phyloP scores from a whole-genome alignment of 768 basidiomycete genomes.

The Lactarius pseudohatsudake region DNA sequence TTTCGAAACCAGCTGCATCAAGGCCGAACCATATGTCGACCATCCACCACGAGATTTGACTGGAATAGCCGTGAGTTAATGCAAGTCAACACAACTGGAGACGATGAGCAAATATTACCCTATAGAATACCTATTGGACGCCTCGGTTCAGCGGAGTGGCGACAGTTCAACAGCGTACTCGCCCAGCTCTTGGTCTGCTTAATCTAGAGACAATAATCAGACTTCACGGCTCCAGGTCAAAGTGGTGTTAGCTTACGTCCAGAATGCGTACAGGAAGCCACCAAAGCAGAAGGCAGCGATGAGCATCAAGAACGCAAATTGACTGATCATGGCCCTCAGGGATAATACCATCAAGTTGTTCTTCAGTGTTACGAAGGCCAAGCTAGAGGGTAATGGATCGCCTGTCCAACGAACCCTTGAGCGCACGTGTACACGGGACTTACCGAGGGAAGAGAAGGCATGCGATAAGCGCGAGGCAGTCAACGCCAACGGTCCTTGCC shows the following conservation, averaged over 20 bases:
- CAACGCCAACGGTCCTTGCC: slow-evolving; percentile 71
- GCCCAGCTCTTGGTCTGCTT: slow-evolving; percentile 57
- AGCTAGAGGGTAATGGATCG: slow-evolving; percentile 41
- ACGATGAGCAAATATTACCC: slow-evolving; percentile 36
- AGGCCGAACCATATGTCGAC: slow-evolving; percentile 93
- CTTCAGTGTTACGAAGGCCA: slow-evolving; percentile 89
- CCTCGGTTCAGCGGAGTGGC: background rate
- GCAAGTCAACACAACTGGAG: background rate
- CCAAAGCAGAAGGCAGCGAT: slow-evolving; percentile 89
- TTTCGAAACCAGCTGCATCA: slow-evolving; percentile 86
- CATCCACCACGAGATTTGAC: slow-evolving; percentile 92
- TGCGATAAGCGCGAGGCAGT: slow-evolving; percentile 85
- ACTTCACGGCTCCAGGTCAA: background rate
- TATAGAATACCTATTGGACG: slow-evolving; percentile 33
- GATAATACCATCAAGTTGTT: slow-evolving; percentile 79
- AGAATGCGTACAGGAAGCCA: slow-evolving; percentile 90
- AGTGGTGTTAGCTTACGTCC: slow-evolving; percentile 64
- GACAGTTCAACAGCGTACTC: slow-evolving; percentile 32
- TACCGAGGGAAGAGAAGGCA: slow-evolving; percentile 88
- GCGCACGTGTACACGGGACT: background rate
- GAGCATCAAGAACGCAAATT: slow-evolving; percentile 81
- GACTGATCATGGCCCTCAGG: slow-evolving; percentile 88
- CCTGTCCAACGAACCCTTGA: slow-evolving; percentile 2
- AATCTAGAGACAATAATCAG: slow-evolving; percentile 44
- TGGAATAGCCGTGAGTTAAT: slow-evolving; percentile 27